These are phyloP conservation scores for Phytophthora brassicae DNA, from an alignment of 352 stramenopile species.

Conservation along the genomic window DNA sequence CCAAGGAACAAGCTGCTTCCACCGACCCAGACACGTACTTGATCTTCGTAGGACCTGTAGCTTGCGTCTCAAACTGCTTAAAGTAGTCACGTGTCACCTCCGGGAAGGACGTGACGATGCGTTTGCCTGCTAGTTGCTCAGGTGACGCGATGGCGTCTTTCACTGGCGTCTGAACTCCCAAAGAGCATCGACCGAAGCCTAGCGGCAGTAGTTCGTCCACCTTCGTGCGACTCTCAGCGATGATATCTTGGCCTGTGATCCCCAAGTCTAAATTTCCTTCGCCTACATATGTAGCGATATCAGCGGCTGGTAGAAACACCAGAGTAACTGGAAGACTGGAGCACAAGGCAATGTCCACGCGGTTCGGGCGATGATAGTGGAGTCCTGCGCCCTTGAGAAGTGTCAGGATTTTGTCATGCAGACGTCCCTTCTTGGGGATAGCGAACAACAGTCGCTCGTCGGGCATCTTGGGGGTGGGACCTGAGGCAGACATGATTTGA, in stretches of 20 bases:
- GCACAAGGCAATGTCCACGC: constrained; percentile 94
- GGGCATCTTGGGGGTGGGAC: constrained; percentile 22
- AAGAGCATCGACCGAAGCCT: constrained; percentile 95
- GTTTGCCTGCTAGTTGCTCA: constrained; percentile 88
- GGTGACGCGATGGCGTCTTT: constrained; percentile 84
- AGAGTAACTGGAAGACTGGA: constrained; percentile 94
- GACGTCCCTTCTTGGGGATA: constrained; percentile 97
- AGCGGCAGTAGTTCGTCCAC: constrained; percentile 94
- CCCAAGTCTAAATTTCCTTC: constrained; percentile 98
- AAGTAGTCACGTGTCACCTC: constrained; percentile 95
- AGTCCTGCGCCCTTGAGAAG: constrained; percentile 96
- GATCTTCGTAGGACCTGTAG: constrained; percentile 79
- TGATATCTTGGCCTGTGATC: constrained; percentile 97
- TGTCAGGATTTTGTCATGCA: constrained; percentile 96
- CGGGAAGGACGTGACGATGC: constrained; percentile 98
- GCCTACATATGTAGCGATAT: constrained; percentile 98
- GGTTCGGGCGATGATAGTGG: constrained; percentile 92
- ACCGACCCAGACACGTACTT: constrained; percentile 98
- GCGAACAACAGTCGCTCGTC: constrained; percentile 89
- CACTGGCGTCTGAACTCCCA: constrained; percentile 95
- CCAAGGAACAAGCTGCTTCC: constrained; percentile 96
- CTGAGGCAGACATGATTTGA: constrained; percentile 13
- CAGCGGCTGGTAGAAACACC: constrained; percentile 95
- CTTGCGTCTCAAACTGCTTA: constrained; percentile 83
- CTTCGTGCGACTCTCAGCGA: constrained; percentile 90